Base-by-base conservation (phyloP, 495 filamentous ascomycete species). In the Chaetomium fimeti region DNA sequence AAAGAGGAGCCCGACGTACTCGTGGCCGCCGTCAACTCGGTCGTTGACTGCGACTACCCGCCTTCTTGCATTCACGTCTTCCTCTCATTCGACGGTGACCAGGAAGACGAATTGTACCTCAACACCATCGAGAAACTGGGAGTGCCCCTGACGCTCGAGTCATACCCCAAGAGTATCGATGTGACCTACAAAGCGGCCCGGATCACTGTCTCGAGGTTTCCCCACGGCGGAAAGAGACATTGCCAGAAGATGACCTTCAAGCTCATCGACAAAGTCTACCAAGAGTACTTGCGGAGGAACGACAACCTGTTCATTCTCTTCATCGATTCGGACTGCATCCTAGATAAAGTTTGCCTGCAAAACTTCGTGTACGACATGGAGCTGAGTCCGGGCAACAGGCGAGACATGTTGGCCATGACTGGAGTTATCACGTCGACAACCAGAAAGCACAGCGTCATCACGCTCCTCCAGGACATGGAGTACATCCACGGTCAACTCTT, bases 281-380 rank as follows among this genome's bases (percentile, higher is more conserved):
- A 87, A 22, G 87, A 94, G 52, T 98, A 98, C 61, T 81, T 96
- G 51, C 89, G 88, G 75, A 82, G 86, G 47, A 90, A 96, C 72
- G 93, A 98, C 76, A 90, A 98, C 66, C 79, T 98, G 5, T 98
- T 98, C 72, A 88, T 98, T 43, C 83, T 98, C 32, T 97, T 98
- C 79, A 97, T 98, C 75, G 94, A 98, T 77, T 97, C 93, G 3
- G 94, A 98, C 76, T 98, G 94, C 78, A 96, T 98, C 69, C 80
- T 98, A 45, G 93, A 98, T 78, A 85, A 86, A 60, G 84, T 93
- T 28, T 98, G 94, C 75, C 84, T 98, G 65, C 93, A 97, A 75
- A 98, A 98, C 68, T 97, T 98, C 74, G 91, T 98, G 78, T 98
- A 95, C 73, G 94, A 97, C 71, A 98, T 98, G 94, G 93, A 98